phyloP scores from a whole-genome alignment of 164 flowering plant species.

The Houttuynia cordata region DNA sequence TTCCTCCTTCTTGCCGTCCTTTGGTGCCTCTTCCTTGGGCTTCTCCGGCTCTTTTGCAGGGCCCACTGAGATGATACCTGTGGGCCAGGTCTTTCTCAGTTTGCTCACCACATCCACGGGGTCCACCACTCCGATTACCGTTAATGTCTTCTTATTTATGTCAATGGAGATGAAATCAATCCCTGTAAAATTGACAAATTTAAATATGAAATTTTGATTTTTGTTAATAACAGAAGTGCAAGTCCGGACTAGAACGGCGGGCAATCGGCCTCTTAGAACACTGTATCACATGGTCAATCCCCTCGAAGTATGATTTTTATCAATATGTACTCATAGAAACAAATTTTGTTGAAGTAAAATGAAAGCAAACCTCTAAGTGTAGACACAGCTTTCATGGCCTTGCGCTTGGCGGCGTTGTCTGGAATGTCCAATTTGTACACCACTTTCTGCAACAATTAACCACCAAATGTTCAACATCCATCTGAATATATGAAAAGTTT shows the following conservation, averaged over 20 bases:
- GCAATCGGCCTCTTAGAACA: no score
- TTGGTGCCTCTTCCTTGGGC: conserved; percentile 13
- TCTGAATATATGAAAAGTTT: no score
- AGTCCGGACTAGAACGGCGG: no score
- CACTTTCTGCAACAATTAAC: background rate
- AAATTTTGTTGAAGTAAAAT: background rate
- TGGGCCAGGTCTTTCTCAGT: conserved; percentile 33
- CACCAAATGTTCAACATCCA: background rate
- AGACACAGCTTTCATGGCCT: background rate
- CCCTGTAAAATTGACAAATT: background rate
- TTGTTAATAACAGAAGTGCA: no score
- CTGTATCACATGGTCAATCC: no score
- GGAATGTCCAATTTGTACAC: background rate
- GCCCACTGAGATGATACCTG: conserved; percentile 45
- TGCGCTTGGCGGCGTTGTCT: background rate
- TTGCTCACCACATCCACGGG: conserved; percentile 49
- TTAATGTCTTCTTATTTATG: conserved; percentile 60
- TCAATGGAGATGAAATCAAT: conserved; percentile 74
- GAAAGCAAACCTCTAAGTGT: background rate
- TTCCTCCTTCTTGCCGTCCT: conserved; percentile 7
- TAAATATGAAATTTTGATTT: no score
- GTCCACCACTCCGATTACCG: conserved; percentile 64
- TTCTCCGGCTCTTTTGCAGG: conserved; percentile 49
- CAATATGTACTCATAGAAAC: no score
- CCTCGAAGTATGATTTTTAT: no score